Percentiles rank a stretch among this genome's conserved stretches.
These are phyloP conservation scores for Zymoseptoria brevis DNA, from an alignment of 2,329 filamentous ascomycete species.

Conservation along the genomic window DNA sequence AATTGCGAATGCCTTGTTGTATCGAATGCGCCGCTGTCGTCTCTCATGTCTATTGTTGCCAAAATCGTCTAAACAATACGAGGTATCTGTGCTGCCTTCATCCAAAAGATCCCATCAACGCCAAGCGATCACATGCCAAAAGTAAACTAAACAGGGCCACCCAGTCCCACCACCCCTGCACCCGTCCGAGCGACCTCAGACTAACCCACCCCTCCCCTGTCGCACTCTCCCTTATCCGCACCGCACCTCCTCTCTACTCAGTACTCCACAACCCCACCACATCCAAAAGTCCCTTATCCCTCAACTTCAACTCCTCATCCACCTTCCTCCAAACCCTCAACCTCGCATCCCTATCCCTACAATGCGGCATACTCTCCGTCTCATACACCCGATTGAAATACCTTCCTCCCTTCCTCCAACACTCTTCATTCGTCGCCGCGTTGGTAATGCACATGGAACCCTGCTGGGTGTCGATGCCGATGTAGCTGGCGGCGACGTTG, in stretches of 20 bases:
- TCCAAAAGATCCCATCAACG: not conserved
- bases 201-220: not conserved
- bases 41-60: not conserved
- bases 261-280: not conserved
- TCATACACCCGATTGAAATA: constrained; percentile 24
- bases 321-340: constrained; percentile 21
- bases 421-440: constrained; percentile 15
- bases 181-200: not conserved
- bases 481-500: constrained; percentile 5
- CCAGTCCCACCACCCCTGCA: not conserved
- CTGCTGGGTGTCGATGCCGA: constrained; percentile 20
- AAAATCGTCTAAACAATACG: not conserved
- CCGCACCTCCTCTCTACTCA: not conserved
- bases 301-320: constrained; percentile 17
- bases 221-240: not conserved
- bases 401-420: constrained; percentile 17
- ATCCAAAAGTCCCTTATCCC: constrained; percentile 16
- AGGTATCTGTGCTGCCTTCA: not conserved
- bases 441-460: constrained; percentile 20
- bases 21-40: not conserved
- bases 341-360: constrained; percentile 17
- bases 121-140: not conserved
- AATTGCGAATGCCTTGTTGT: not conserved
- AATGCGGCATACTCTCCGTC: constrained; percentile 21
- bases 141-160: not conserved